Evolutionary conservation across 306 rosid species (phyloP).

Genomic region (Cicer yamashitae): DNA sequence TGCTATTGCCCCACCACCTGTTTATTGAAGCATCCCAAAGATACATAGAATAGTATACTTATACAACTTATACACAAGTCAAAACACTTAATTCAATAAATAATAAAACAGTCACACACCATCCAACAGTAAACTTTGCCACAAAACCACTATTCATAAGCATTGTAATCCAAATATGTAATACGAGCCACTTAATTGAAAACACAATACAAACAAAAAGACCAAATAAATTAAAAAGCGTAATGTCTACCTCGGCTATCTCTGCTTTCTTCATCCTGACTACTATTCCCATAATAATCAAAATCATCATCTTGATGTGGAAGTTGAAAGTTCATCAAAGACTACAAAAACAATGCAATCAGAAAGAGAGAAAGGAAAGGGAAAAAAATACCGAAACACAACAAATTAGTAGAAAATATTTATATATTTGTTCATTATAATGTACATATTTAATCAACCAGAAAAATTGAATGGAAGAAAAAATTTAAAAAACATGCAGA

Average conservation of each 20-base stretch:
- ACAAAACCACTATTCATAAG: constrained; percentile 1
- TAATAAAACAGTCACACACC: constrained; percentile 16
- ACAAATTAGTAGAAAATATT: background rate
- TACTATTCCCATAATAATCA: constrained; percentile 91
- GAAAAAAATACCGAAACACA: background rate
- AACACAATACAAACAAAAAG: background rate
- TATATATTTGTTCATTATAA: background rate
- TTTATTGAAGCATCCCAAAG: constrained; percentile 44
- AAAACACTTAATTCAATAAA: constrained; percentile 44
- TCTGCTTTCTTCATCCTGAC: constrained; percentile 95
- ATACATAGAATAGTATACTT: constrained; percentile 34
- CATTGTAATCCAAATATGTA: constrained; percentile 2
- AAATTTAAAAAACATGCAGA: background rate
- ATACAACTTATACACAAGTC: constrained; percentile 34
- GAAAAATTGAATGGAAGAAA: background rate
- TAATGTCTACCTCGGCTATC: constrained; percentile 79
- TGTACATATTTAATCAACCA: background rate
- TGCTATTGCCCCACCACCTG: constrained; percentile 61
- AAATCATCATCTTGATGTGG: constrained; percentile 89
- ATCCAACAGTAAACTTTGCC: background rate
- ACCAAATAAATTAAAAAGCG: background rate
- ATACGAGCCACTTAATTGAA: constrained; percentile 10
- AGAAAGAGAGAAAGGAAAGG: background rate
- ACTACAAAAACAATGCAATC: constrained; percentile 46
- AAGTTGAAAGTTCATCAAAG: constrained; percentile 94